These are phyloP conservation scores for Hsuehochloa calcarea DNA, from an alignment of 176 grass and related monocot genomes.

Conservation along the genomic window DNA sequence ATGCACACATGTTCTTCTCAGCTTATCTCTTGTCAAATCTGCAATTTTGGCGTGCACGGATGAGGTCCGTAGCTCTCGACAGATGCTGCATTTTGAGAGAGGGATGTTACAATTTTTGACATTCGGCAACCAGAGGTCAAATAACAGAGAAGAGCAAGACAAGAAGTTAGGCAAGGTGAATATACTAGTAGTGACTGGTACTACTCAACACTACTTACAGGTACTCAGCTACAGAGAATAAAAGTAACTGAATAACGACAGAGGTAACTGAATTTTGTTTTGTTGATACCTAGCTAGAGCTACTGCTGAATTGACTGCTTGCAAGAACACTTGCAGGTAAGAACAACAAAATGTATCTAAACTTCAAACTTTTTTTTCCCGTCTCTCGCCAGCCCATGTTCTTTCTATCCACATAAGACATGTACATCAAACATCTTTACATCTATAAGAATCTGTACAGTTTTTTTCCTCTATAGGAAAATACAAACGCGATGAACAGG, in stretches of 20 bases:
- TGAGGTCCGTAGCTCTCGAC: not conserved
- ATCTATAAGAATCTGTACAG: conserved; percentile 55
- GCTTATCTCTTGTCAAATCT: conserved; percentile 44
- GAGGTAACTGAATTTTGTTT: not conserved
- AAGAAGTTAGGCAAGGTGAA: not conserved
- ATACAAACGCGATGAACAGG: not conserved
- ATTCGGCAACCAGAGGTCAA: conserved; percentile 22
- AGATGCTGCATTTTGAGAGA: conserved; percentile 19
- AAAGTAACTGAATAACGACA: conserved; percentile 19
- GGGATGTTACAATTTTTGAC: not conserved
- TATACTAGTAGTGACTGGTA: not conserved
- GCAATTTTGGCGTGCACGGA: conserved; percentile 24
- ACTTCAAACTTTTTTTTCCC: not conserved
- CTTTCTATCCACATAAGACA: conserved; percentile 22
- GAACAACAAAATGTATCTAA: not conserved
- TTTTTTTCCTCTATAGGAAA: conserved; percentile 1
- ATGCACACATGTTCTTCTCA: conserved; percentile 39
- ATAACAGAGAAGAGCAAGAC: not conserved
- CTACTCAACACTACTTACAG: not conserved
- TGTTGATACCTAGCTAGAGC: not conserved
- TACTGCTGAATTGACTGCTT: conserved; percentile 14
- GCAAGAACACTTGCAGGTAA: not conserved
- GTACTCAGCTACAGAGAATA: not conserved
- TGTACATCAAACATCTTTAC: conserved; percentile 35
- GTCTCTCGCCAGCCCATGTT: conserved; percentile 11